phyloP scores from a whole-genome alignment of 176 grass and related monocot genomes.

The Elymus sibiricus region DNA sequence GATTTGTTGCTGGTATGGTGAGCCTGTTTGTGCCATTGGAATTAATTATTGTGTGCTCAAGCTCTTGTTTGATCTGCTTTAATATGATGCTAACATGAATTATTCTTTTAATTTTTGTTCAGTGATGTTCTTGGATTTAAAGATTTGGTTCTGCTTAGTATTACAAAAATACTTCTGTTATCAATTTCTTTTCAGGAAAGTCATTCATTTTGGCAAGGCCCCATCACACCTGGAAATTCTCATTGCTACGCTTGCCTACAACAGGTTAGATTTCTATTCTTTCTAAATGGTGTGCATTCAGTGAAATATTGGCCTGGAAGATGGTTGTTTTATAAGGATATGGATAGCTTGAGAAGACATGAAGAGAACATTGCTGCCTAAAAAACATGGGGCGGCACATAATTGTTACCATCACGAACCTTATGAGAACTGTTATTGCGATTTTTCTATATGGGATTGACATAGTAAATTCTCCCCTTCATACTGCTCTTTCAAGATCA shows the following conservation, averaged over 20 bases:
- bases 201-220: not conserved
- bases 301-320: not conserved
- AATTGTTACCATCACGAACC: too few relatives aligned
- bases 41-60: not conserved
- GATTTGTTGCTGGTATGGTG: not conserved
- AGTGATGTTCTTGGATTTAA: not conserved
- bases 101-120: not conserved
- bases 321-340: not conserved
- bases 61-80: not conserved
- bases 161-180: not conserved
- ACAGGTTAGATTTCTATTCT: not conserved
- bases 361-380: too few relatives aligned
- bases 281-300: not conserved
- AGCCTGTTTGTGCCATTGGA: not conserved
- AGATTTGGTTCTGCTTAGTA: not conserved
- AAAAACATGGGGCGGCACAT: too few relatives aligned
- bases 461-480: too few relatives aligned
- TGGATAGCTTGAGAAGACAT: too few relatives aligned
- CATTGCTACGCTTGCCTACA: not conserved
- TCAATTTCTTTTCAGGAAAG: not conserved
- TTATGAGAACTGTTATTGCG: too few relatives aligned
- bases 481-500: too few relatives aligned
- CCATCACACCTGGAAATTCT: not conserved
- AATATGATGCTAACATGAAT: not conserved
- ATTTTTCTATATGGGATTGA: too few relatives aligned